Evolutionary conservation across 1,284 basidiomycete genomes (phyloP).

Genomic region (Irpex sp.): DNA sequence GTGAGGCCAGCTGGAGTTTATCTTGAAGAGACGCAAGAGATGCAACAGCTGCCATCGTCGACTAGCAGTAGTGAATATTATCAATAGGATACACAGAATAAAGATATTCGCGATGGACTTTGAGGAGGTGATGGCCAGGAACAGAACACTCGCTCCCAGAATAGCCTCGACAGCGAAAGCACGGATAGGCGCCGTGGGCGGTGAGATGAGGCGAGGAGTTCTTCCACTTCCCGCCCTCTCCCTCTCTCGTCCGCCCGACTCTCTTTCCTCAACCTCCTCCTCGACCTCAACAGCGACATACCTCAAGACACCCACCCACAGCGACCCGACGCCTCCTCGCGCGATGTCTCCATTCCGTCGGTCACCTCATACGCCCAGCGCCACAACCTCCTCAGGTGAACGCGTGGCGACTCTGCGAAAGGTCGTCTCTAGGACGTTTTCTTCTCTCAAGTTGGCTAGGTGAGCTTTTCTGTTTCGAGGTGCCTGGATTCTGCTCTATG

Average conservation of each 20-base stretch:
- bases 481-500: neutral
- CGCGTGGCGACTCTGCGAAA: neutral
- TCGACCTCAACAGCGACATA: neutral
- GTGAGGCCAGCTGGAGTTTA: slow-evolving; percentile 56
- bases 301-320: neutral
- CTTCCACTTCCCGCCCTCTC: no score
- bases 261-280: neutral
- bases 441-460: neutral
- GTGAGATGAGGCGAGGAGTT: no score
- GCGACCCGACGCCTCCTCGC: no score
- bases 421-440: neutral
- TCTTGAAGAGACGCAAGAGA: slow-evolving; percentile 31
- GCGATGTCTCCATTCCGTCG: neutral
- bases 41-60: neutral
- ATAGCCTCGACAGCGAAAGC: no score
- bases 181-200: no score
- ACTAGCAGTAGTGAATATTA: no score
- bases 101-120: no score
- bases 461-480: neutral
- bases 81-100: no score
- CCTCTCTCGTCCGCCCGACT: no score
- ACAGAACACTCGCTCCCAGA: no score
- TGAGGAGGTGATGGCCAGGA: no score
- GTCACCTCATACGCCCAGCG: neutral
- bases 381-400: neutral